A percentile compares a stretch with the other conserved stretches of the same genome.
Evolutionary conservation across 2,329 filamentous ascomycete species (phyloP).

Genomic region (Ascomycota sp.): DNA sequence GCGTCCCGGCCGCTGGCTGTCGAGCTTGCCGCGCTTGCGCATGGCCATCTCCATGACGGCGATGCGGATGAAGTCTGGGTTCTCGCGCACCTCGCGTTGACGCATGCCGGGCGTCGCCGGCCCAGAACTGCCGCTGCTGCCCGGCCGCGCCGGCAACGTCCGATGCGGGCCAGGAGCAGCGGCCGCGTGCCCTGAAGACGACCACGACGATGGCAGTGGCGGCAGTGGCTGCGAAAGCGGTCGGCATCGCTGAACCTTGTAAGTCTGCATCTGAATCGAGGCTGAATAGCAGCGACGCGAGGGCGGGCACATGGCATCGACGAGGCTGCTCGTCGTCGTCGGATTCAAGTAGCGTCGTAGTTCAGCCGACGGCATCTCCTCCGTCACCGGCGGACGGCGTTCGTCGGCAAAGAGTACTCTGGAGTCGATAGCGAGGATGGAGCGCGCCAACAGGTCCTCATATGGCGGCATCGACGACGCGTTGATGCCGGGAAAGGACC

Average conservation of each 20-base stretch:
- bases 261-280: slow-evolving; percentile 54
- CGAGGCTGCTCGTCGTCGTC: slow-evolving; percentile 14
- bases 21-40: slow-evolving; percentile 44
- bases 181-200: too few species aligned
- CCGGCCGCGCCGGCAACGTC: too few species aligned
- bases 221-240: too few species aligned
- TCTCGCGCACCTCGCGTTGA: slow-evolving; percentile 49
- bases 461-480: slow-evolving; percentile 18
- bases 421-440: slow-evolving; percentile 46
- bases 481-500: too few species aligned
- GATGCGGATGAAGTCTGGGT: slow-evolving; percentile 49
- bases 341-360: slow-evolving; percentile 49
- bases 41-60: slow-evolving; percentile 56
- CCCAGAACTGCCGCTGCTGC: too few species aligned
- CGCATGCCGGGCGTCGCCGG: slow-evolving; percentile 32
- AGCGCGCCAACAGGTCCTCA: slow-evolving; percentile 46
- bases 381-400: slow-evolving; percentile 38
- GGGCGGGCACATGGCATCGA: slow-evolving; percentile 11
- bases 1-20: slow-evolving; percentile 43
- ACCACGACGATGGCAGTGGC: too few species aligned
- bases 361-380: slow-evolving; percentile 44
- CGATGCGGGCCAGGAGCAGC: too few species aligned
- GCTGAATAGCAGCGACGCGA: slow-evolving; percentile 39
- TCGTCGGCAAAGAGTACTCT: slow-evolving; percentile 48
- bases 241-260: slow-evolving; percentile 43